Percentiles rank a stretch among this genome's conserved stretches.
Conservation (phyloP, 768 basidiomycete species). For the Leucosporidium yakuticum region DNA sequence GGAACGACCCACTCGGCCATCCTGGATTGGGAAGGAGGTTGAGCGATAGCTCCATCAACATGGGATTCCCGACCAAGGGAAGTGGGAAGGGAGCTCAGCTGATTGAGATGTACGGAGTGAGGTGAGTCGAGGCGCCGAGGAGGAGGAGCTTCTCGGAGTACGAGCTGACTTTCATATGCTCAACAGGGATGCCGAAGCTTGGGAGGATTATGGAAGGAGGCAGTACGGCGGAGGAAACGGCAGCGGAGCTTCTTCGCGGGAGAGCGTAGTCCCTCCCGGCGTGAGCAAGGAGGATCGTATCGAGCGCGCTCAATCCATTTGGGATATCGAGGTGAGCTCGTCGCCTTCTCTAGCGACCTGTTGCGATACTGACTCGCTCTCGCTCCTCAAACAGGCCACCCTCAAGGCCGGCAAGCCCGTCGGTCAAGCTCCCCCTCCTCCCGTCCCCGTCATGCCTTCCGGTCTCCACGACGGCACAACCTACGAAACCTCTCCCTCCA, state of each 20-base stretch:
- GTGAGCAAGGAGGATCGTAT: conserved; percentile 31
- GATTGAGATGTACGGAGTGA: conserved; percentile 33
- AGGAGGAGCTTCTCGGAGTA: background rate
- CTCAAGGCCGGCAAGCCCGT: conserved; percentile 32
- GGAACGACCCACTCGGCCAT: background rate
- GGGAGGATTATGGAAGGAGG: conserved; percentile 31
- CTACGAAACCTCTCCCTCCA: background rate
- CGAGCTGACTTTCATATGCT: background rate
- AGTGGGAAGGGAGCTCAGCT: conserved; percentile 24
- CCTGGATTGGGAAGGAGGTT: background rate
- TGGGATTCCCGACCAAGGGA: conserved; percentile 25
- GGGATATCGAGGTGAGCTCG: conserved; percentile 34
- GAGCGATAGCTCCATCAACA: conserved; percentile 17
- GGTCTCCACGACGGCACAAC: conserved; percentile 12
- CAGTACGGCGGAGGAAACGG: conserved; percentile 11
- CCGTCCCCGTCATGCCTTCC: conserved; percentile 29
- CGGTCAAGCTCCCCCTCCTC: conserved; percentile 17
- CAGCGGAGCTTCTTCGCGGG: conserved; percentile 11
- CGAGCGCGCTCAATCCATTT: conserved; percentile 27
- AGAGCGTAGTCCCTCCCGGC: conserved; percentile 19
- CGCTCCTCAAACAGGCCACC: conserved; percentile 16
- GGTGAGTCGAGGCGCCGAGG: conserved; percentile 7
- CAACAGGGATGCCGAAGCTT: conserved; percentile 29
- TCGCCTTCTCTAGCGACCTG: background rate
- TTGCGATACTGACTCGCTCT: background rate